Base-by-base conservation (phyloP, 306 rosid genomes). In the Dalbergia oliveri region DNA sequence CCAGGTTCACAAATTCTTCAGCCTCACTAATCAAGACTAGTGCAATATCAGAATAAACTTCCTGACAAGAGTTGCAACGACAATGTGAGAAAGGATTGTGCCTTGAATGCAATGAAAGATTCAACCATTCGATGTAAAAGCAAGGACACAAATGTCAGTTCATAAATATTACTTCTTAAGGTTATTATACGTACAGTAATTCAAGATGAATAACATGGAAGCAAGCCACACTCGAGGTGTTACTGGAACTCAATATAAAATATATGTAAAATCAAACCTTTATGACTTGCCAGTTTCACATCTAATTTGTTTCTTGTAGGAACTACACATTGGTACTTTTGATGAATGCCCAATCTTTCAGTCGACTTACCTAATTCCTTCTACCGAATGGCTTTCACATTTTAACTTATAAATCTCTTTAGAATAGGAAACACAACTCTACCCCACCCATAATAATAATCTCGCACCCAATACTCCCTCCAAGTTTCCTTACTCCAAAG, bases 141-240 rank as follows among this genome's bases (percentile, higher is more conserved):
- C 66, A 50, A 51, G 33, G 59, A 76, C 34, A 54, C 59, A 77
- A 64, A 54, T 64, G n/a, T 44, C 34, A 49, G 72, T 47, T 58
- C 74, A 67, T 21, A 58, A 66, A 34, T 58, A 73, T 16, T 60
- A 41, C 14, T 80, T 63, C 35, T 9, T 54, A 62, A n/a, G 19
- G 63, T 21, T 63, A 71, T n/a, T 50, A 50, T 33, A 59, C 45
- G 16, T 56, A 44, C 84, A 31, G 53, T 21, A 43, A 59, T 23
- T 59, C 64, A 68, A 75, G 34, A 67, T 59, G 66, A 68, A 82
- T 44, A 53, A 66, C 49, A 13, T 11, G 19, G 33, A 81, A 66
- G 44, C 14, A 67, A 50, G 67, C 21, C 81, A 76, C 14, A 69
- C n/a, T 82, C 73, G 61, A 39, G 74, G 37, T 76, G 44, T 15